A percentile compares a stretch with the other conserved stretches of the same genome.
Evolutionary conservation across 2,329 filamentous ascomycete species (phyloP).

Genomic region (Epicoccum nigrum): DNA sequence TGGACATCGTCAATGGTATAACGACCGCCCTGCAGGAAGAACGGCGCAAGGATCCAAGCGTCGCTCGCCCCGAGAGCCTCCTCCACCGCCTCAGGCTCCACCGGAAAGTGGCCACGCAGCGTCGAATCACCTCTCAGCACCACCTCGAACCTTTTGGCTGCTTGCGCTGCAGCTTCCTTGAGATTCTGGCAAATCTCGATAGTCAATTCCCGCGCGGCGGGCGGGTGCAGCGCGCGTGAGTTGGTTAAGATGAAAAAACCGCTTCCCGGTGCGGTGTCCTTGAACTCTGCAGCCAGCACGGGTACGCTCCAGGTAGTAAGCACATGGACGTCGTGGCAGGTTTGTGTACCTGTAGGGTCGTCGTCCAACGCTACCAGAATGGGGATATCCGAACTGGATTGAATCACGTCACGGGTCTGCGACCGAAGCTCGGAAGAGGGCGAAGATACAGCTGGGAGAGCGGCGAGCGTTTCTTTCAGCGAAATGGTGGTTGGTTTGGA

Average conservation of each 20-base stretch:
- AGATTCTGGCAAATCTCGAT: slow-evolving; percentile 59
- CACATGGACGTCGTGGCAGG: slow-evolving; percentile 63
- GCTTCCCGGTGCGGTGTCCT: slow-evolving; percentile 35
- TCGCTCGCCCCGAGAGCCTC: slow-evolving; percentile 58
- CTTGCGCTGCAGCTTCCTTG: slow-evolving; percentile 50
- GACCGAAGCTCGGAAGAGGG: slow-evolving; percentile 27
- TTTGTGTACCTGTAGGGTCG: slow-evolving; percentile 66
- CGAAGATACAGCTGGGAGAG: slow-evolving; percentile 23
- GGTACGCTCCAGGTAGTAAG: slow-evolving; percentile 60
- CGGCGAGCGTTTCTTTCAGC: slow-evolving; percentile 21
- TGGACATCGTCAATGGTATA: slow-evolving; percentile 65
- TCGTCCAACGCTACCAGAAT: slow-evolving; percentile 56
- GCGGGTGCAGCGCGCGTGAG: slow-evolving; percentile 61
- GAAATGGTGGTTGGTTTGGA: not conserved
- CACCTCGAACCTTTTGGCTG: slow-evolving; percentile 56
- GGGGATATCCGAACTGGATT: slow-evolving; percentile 27
- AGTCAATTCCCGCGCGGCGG: slow-evolving; percentile 56
- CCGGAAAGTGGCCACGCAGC: slow-evolving; percentile 62
- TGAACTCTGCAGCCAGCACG: slow-evolving; percentile 55
- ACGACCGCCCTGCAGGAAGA: slow-evolving; percentile 64
- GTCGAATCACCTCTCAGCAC: slow-evolving; percentile 65
- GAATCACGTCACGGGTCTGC: slow-evolving; percentile 27
- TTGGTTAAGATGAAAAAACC: slow-evolving; percentile 69
- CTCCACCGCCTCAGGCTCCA: slow-evolving; percentile 61
- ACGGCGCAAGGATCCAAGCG: slow-evolving; percentile 63